Conservation (phyloP, 2,329 filamentous ascomycete genomes). For the Ophiostoma quercus region DNA sequence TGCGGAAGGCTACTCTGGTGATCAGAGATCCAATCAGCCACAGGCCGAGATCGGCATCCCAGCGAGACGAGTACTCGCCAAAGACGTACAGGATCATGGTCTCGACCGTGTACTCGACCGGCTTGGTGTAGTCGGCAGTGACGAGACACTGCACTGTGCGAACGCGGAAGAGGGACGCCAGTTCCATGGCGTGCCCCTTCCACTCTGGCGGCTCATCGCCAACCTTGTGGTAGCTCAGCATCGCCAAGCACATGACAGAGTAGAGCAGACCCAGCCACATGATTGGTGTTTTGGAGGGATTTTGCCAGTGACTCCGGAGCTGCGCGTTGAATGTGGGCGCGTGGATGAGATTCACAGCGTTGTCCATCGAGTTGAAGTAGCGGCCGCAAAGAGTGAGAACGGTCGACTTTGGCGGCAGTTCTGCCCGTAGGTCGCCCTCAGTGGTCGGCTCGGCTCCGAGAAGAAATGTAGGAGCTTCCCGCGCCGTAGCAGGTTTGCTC, state of each 20-base stretch:
- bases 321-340: constrained; percentile 78
- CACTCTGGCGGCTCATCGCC: constrained; percentile 76
- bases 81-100: constrained; percentile 71
- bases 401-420: constrained; percentile 73
- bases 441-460: constrained; percentile 68
- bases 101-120: constrained; percentile 70
- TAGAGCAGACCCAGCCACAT: constrained; percentile 77
- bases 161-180: constrained; percentile 60
- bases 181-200: constrained; percentile 57
- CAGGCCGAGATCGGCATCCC: constrained; percentile 66
- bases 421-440: constrained; percentile 70
- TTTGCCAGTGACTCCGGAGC: constrained; percentile 61
- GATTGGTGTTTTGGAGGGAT: constrained; percentile 64
- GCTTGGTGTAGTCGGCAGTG: constrained; percentile 70
- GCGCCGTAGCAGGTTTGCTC: constrained; percentile 55
- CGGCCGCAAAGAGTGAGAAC: constrained; percentile 81
- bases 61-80: constrained; percentile 66
- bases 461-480: constrained; percentile 68
- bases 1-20: constrained; percentile 57
- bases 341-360: constrained; percentile 69
- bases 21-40: constrained; percentile 54
- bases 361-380: constrained; percentile 81
- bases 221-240: constrained; percentile 73
- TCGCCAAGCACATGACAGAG: constrained; percentile 68
- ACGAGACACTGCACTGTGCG: constrained; percentile 74